These are phyloP conservation scores for Monosporascus cannonballus DNA, from an alignment of 2,329 filamentous ascomycete genomes.

Conservation along the genomic window DNA sequence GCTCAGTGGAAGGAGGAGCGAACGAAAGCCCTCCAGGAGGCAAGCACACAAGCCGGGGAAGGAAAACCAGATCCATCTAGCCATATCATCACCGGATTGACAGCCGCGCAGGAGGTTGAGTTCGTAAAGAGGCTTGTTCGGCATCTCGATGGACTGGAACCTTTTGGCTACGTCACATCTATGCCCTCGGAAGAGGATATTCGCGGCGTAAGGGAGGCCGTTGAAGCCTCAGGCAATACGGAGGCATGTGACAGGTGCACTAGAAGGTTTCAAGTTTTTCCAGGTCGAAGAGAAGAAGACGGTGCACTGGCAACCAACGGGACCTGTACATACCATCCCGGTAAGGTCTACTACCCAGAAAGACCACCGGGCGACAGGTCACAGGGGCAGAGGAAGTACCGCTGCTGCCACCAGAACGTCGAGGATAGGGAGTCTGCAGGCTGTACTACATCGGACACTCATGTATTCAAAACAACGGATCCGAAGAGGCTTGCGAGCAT, in stretches of 20 bases:
- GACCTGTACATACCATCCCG: slow-evolving; percentile 74
- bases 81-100: slow-evolving; percentile 64
- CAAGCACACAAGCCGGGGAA: slow-evolving; percentile 24
- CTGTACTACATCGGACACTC: slow-evolving; percentile 63
- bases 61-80: slow-evolving; percentile 36
- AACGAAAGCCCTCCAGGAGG: slow-evolving; percentile 23
- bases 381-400: slow-evolving; percentile 56
- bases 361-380: slow-evolving; percentile 50
- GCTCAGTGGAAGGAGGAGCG: slow-evolving; percentile 66
- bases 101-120: slow-evolving; percentile 58
- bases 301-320: slow-evolving; percentile 71
- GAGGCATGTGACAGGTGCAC: slow-evolving; percentile 86
- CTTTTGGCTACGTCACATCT: slow-evolving; percentile 68
- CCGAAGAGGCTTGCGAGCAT: slow-evolving; percentile 69
- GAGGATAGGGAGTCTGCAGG: slow-evolving; percentile 60
- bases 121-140: slow-evolving; percentile 59
- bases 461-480: slow-evolving; percentile 83
- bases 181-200: slow-evolving; percentile 64
- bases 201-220: slow-evolving; percentile 56
- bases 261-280: slow-evolving; percentile 86
- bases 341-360: slow-evolving; percentile 57
- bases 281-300: slow-evolving; percentile 72
- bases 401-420: slow-evolving; percentile 71
- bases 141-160: slow-evolving; percentile 55
- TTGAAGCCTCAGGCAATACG: slow-evolving; percentile 65